Evolutionary conservation across 2,329 filamentous ascomycete genomes (phyloP), one percentile per base, ranked within the genome.

Genomic region (Dactylellina haptotyla): DNA sequence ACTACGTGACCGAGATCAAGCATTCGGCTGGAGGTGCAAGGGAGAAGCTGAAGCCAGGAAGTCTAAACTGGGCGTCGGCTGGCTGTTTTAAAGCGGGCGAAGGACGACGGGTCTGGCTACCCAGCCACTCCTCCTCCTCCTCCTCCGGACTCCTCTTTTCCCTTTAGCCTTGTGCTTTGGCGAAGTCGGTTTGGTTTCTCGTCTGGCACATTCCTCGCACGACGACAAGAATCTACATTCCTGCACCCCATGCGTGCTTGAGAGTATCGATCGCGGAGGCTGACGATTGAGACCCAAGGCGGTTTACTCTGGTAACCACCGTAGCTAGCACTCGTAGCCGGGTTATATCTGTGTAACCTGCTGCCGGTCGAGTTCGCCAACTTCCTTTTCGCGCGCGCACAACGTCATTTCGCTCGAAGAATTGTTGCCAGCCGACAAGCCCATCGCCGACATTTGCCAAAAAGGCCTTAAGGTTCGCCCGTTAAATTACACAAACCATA

Each of bases 41-140:
- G 30, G 8, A 12, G 14, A 16, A 53, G 48, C 48, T 53, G 26
- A 37, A 53, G 46, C 46, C 46, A 9, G 26, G 28, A 23, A 32
- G 9, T 5, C 48, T 32, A n/a, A 34, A 34, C n/a, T 39, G 23
- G n/a, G n/a, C 23, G n/a, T 18, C n/a, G 20, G 18, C 32, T n/a
- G 53, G 41, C 43, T 46, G 4, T 46, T 34, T 6, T 34, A 57
- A 57, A 57, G 34, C 53, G 16, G 53, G 8, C 30, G 37, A 28
- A 30, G 16, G 34, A 50, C 8, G 12, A 57, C 32, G 53, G 34
- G 20, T n/a, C 14, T n/a, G 16, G 14, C 25, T 23, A 12, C 56
- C 64, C 56, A 69, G 64, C 64, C 64, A 69, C 64, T 61, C 56
- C 30, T 14, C 37, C 37, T 26, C 37, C 54, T 32, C 45, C 28